Evolutionary conservation across 2,329 filamentous ascomycete genomes (phyloP).

Genomic region (Cladobotryum mycophilum): DNA sequence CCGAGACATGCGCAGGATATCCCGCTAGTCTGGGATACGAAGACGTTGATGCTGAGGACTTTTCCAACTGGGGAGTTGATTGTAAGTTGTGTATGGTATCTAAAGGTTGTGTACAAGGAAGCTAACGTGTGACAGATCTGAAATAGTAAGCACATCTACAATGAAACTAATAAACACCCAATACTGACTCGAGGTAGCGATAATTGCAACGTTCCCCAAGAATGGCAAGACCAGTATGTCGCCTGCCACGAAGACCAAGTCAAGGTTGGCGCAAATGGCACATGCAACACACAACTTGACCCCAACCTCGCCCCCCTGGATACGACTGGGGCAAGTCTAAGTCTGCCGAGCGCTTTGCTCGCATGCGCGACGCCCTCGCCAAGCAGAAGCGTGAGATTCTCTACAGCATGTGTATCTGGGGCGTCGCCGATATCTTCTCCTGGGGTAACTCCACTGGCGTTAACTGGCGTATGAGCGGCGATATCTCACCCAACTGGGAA

Average conservation of each 20-base stretch:
- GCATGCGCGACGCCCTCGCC: slow-evolving; percentile 47
- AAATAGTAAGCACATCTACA: slow-evolving; percentile 8
- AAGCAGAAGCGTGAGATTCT: slow-evolving; percentile 39
- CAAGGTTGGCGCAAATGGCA: slow-evolving; percentile 9
- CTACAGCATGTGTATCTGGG: slow-evolving; percentile 50
- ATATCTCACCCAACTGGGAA: slow-evolving; percentile 34
- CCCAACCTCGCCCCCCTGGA: slow-evolving; percentile 12
- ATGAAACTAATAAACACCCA: neutral
- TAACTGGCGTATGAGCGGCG: slow-evolving; percentile 39
- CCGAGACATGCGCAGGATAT: slow-evolving; percentile 17
- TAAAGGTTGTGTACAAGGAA: neutral
- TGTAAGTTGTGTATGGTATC: slow-evolving; percentile 27
- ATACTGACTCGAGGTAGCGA: slow-evolving; percentile 27
- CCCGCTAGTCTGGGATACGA: slow-evolving; percentile 51
- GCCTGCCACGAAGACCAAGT: slow-evolving; percentile 19
- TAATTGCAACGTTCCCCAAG: slow-evolving; percentile 41
- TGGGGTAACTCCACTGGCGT: slow-evolving; percentile 46
- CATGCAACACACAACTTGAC: slow-evolving; percentile 4
- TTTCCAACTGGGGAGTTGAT: slow-evolving; percentile 53
- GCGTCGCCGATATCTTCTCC: slow-evolving; percentile 39
- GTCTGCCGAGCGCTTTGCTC: slow-evolving; percentile 35
- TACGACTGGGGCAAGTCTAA: slow-evolving; percentile 22
- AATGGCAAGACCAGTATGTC: slow-evolving; percentile 31
- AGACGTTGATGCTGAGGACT: slow-evolving; percentile 49
- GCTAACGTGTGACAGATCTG: slow-evolving; percentile 10